Percentiles rank a stretch among this genome's conserved stretches.
Evolutionary conservation across 2,329 filamentous ascomycete species (phyloP).

Genomic region (Elsinoe perseae): DNA sequence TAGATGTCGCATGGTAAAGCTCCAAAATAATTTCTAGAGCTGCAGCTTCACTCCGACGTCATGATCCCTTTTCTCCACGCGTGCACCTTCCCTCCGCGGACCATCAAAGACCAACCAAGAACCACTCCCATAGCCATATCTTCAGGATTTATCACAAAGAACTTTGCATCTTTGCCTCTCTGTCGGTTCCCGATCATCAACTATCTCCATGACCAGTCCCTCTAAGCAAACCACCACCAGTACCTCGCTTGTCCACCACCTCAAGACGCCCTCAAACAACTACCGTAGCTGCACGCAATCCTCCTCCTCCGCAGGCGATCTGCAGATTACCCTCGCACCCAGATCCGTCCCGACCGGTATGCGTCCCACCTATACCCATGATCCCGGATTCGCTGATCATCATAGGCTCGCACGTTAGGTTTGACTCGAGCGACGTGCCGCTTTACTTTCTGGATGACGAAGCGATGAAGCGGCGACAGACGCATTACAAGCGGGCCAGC

Average conservation of each 20-base stretch:
- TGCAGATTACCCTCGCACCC: background rate
- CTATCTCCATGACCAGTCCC: background rate
- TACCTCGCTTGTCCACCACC: background rate
- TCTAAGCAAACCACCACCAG: background rate
- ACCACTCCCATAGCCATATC: background rate
- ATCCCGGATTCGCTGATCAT: background rate
- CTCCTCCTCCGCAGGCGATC: background rate
- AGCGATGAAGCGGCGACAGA: slow-evolving; percentile 9
- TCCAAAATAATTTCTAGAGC: slow-evolving; percentile 7
- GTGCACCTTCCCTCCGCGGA: slow-evolving; percentile 1
- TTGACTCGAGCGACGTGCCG: slow-evolving; percentile 9
- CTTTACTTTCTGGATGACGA: slow-evolving; percentile 15
- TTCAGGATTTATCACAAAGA: background rate
- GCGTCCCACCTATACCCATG: background rate
- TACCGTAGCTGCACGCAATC: background rate
- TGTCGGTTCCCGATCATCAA: too few species aligned
- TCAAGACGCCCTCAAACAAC: background rate
- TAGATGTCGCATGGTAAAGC: background rate
- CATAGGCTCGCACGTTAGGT: background rate
- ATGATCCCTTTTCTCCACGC: slow-evolving; percentile 5
- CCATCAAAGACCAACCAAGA: background rate
- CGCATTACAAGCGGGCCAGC: background rate
- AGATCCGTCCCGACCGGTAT: background rate
- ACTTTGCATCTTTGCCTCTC: too few species aligned
- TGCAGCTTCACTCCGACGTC: slow-evolving; percentile 12